Evolutionary conservation across 129 eudicot genomes (phyloP).

Genomic region (Flaveria linearis): DNA sequence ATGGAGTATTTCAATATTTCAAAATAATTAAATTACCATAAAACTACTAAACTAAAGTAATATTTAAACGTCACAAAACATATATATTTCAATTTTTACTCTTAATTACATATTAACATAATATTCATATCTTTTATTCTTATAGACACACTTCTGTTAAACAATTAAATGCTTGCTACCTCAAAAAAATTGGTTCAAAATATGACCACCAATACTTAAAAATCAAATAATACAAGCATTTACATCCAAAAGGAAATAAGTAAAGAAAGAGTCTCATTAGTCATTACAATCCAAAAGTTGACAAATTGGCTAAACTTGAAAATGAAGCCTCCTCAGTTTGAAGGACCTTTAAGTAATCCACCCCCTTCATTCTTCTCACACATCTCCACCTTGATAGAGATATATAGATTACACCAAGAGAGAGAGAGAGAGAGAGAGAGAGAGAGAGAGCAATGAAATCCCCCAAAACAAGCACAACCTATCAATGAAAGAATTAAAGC

Average conservation of each 20-base stretch:
- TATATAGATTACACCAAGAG: neutral
- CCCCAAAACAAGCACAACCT: constrained; percentile 34
- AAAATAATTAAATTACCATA: neutral
- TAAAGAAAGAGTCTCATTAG: neutral
- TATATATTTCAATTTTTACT: neutral
- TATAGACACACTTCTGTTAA: neutral
- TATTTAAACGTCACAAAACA: neutral
- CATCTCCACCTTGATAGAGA: neutral
- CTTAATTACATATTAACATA: neutral
- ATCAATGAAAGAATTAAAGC: constrained; percentile 34
- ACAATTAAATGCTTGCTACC: too few relatives aligned
- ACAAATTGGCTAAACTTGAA: constrained; percentile 27
- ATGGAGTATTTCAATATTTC: neutral
- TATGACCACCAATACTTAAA: neutral
- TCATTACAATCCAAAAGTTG: constrained; percentile 8
- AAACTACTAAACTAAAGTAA: neutral
- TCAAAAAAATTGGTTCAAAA: too few relatives aligned
- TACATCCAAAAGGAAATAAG: neutral
- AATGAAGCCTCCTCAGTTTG: constrained; percentile 12
- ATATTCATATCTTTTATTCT: neutral
- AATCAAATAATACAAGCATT: neutral
- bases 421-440: constrained; percentile 4
- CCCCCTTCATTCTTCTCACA: neutral
- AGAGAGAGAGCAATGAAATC: constrained; percentile 19
- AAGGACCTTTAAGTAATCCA: constrained; percentile 26